A percentile compares a stretch with the other conserved stretches of the same genome.
Evolutionary conservation across 73 alveolate species (phyloP).

Genomic region (Paramecium octaurelia): DNA sequence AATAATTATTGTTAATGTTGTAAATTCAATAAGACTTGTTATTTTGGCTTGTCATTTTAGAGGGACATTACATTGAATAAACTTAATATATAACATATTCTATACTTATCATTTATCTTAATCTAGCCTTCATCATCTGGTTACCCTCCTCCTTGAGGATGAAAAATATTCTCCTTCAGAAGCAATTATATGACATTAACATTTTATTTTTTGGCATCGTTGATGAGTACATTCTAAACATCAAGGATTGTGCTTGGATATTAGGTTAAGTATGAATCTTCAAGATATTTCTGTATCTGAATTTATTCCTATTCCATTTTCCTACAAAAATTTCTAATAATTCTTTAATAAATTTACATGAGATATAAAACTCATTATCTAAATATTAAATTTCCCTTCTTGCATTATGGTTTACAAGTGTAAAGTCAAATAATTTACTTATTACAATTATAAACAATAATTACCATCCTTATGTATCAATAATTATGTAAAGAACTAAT

Average conservation of each 20-base stretch:
- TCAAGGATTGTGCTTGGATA: neutral
- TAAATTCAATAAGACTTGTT: constrained; percentile 55
- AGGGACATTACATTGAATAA: constrained; percentile 14
- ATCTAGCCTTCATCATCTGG: constrained; percentile 89
- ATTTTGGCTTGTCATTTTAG: constrained; percentile 38
- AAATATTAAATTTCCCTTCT: no score
- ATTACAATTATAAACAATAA: neutral
- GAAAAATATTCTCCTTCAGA: constrained; percentile 81
- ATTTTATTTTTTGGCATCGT: constrained; percentile 23
- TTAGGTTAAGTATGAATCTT: neutral
- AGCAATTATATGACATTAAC: constrained; percentile 42
- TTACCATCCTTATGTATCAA: no score
- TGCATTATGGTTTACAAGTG: neutral
- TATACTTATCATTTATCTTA: constrained; percentile 54
- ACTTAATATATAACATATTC: neutral
- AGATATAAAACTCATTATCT: neutral
- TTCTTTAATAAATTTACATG: neutral
- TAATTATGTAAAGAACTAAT: no score
- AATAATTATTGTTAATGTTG: constrained; percentile 67
- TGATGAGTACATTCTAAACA: neutral
- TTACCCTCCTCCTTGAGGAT: constrained; percentile 96
- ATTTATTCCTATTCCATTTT: constrained; percentile 29
- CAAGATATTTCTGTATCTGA: neutral
- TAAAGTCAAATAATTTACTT: neutral
- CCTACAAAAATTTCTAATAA: neutral